Percentiles rank a stretch among this genome's conserved stretches.
Evolutionary conservation across 768 basidiomycete genomes (phyloP).

Genomic region (Lactarius deliciosus): DNA sequence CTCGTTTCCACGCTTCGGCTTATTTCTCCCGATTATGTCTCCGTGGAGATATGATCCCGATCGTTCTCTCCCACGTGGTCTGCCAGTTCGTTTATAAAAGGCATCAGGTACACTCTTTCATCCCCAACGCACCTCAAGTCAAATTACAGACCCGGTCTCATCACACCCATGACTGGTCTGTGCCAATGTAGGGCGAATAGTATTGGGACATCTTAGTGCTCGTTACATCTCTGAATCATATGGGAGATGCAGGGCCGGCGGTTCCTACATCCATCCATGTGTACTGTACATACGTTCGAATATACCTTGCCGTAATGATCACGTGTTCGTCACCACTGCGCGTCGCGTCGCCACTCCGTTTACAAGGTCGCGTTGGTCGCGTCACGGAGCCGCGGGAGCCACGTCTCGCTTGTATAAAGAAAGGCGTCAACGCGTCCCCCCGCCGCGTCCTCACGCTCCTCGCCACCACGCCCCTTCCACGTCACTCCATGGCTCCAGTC

Average conservation of each 20-base stretch:
- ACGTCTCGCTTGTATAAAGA: constrained; percentile 17
- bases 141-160: constrained; percentile 29
- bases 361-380: constrained; percentile 21
- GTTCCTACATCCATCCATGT: constrained; percentile 24
- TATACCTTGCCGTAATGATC: neutral
- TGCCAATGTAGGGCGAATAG: constrained; percentile 32
- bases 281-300: no score
- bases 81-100: neutral
- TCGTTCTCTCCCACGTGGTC: neutral
- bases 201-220: constrained; percentile 29
- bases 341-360: constrained; percentile 19
- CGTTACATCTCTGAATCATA: constrained; percentile 6
- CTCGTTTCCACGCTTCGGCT: neutral
- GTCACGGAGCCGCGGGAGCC: constrained; percentile 12
- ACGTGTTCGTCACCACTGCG: neutral
- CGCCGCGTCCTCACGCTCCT: constrained; percentile 3
- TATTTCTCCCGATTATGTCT: neutral
- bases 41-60: neutral
- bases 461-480: neutral
- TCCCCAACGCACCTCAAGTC: constrained; percentile 30
- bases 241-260: constrained; percentile 28
- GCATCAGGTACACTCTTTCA: neutral
- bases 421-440: neutral
- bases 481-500: constrained; percentile 16
- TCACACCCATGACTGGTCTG: constrained; percentile 24